Percentiles rank a stretch among this genome's conserved stretches.
Conservation (phyloP, 2,329 filamentous ascomycete species). For the Colletotrichum destructivum region DNA sequence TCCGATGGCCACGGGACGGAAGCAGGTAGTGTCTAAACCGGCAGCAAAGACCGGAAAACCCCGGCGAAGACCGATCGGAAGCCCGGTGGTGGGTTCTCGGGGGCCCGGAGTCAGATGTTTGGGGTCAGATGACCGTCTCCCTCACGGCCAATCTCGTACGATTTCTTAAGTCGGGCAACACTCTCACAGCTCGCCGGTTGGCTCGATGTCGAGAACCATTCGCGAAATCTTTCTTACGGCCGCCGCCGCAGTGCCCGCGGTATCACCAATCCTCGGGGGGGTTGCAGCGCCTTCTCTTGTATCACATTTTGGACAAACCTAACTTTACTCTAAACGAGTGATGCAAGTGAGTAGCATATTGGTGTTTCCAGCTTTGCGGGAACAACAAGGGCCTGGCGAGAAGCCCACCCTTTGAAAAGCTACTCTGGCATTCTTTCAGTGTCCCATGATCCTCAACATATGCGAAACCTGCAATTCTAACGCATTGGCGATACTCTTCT, state of each 20-base stretch:
- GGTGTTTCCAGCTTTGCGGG: not conserved
- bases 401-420: slow-evolving; percentile 50
- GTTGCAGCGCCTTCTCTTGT: slow-evolving; percentile 52
- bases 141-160: slow-evolving; percentile 56
- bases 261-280: slow-evolving; percentile 53
- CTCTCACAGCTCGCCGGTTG: slow-evolving; percentile 46
- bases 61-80: slow-evolving; percentile 51
- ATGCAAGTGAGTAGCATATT: slow-evolving; percentile 23
- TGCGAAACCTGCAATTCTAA: slow-evolving; percentile 53
- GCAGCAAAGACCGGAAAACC: slow-evolving; percentile 61
- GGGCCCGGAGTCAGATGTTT: slow-evolving; percentile 45
- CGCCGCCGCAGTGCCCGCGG: slow-evolving; percentile 55
- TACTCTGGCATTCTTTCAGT: slow-evolving; percentile 52
- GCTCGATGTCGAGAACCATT: slow-evolving; percentile 51
- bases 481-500: slow-evolving; percentile 47
- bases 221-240: slow-evolving; percentile 54
- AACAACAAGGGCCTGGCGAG: too few species aligned
- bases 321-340: slow-evolving; percentile 46
- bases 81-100: slow-evolving; percentile 45
- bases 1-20: slow-evolving; percentile 62
- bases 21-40: slow-evolving; percentile 57
- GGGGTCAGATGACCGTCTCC: slow-evolving; percentile 50
- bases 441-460: slow-evolving; percentile 55
- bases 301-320: slow-evolving; percentile 51
- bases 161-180: slow-evolving; percentile 56